Evolutionary conservation across 2,329 filamentous ascomycete species (phyloP).

Genomic region (Phialophora expanda): DNA sequence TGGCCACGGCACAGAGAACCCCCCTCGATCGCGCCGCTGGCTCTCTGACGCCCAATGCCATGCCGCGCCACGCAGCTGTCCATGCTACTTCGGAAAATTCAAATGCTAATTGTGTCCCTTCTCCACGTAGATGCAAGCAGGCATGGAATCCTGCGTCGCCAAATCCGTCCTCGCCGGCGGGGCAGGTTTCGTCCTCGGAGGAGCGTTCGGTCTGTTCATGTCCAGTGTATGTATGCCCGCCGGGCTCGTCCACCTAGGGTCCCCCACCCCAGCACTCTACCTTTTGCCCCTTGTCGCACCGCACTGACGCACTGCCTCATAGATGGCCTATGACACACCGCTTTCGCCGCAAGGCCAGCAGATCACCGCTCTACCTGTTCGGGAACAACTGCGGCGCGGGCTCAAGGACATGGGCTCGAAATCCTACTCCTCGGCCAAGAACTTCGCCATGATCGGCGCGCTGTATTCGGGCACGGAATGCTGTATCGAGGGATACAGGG

Average conservation of each 20-base stretch:
- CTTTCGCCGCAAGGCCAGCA: conserved; percentile 65
- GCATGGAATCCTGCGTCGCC: conserved; percentile 89
- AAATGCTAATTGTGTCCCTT: not conserved
- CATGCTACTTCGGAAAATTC: not conserved
- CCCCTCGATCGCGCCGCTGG: too few species aligned
- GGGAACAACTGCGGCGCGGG: conserved; percentile 80
- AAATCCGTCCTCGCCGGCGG: conserved; percentile 89
- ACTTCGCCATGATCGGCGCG: conserved; percentile 91
- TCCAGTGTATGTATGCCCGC: conserved; percentile 63
- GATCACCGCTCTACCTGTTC: conserved; percentile 72
- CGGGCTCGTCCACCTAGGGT: too few species aligned
- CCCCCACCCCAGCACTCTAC: too few species aligned
- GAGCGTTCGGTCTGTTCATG: conserved; percentile 97
- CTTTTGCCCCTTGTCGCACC: not conserved
- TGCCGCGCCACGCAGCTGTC: too few species aligned
- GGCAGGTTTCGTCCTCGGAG: conserved; percentile 93
- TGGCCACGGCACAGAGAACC: not conserved
- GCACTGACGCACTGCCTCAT: conserved; percentile 4
- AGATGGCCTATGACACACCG: conserved; percentile 99
- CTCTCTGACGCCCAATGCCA: not conserved
- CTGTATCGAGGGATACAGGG: conserved; percentile 85
- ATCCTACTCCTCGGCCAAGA: conserved; percentile 83
- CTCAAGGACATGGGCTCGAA: conserved; percentile 94
- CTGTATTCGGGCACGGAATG: conserved; percentile 94
- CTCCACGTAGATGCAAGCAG: conserved; percentile 69